Evolutionary conservation across 305 asterid genomes (phyloP).

Genomic region (Fraxinus baroniana): DNA sequence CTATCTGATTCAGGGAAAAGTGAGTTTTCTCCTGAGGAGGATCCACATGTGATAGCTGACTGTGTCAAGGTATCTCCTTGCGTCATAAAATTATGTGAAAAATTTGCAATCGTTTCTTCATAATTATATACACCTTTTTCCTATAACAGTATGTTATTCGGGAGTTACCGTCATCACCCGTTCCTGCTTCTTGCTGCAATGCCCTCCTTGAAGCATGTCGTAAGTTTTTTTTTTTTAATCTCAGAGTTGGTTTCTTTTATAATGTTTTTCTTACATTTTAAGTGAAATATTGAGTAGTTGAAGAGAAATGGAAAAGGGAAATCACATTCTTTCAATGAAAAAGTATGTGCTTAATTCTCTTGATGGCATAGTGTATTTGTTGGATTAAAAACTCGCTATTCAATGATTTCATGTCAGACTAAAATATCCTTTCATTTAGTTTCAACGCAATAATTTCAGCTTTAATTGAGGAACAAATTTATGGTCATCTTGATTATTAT

Average conservation of each 20-base stretch:
- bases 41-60: constrained; percentile 95
- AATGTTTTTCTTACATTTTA: constrained; percentile 6
- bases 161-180: constrained; percentile 97
- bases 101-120: constrained; percentile 6
- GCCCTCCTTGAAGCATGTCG: constrained; percentile 94
- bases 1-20: constrained; percentile 59
- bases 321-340: constrained; percentile 11
- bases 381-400: background rate
- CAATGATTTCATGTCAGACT: background rate
- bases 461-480: background rate
- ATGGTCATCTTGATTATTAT: background rate
- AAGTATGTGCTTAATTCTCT: constrained; percentile 13
- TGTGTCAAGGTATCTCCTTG: constrained; percentile 83
- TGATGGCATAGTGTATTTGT: constrained; percentile 10
- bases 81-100: constrained; percentile 20
- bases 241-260: background rate
- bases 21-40: constrained; percentile 84
- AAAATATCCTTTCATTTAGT: background rate
- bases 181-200: constrained; percentile 99
- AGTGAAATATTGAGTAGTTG: constrained; percentile 8
- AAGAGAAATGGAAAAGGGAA: background rate
- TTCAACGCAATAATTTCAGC: background rate
- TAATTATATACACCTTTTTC: constrained; percentile 25
- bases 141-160: constrained; percentile 80
- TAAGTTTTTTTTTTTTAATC: constrained; percentile 38